Evolutionary conservation across 768 basidiomycete genomes (phyloP).

Genomic region (Cystobasidium onofrii): DNA sequence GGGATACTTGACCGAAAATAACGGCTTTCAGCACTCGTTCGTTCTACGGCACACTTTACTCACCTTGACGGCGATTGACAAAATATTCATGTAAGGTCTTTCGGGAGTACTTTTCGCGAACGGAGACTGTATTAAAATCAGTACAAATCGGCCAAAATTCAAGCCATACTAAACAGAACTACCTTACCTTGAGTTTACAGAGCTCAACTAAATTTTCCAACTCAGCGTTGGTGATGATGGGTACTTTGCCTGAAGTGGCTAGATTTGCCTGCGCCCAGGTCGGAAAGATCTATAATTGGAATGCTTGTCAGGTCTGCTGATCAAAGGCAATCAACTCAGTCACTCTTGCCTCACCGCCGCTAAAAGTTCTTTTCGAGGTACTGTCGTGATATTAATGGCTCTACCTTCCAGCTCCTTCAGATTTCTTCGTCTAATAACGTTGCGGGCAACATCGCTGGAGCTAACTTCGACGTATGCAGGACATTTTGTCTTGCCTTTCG

Average conservation of each 20-base stretch:
- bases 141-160: not conserved
- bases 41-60: not conserved
- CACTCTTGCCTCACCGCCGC: not conserved
- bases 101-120: constrained; percentile 10
- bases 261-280: constrained; percentile 3
- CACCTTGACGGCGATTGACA: constrained; percentile 25
- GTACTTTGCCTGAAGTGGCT: not conserved
- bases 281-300: constrained; percentile 30
- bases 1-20: not conserved
- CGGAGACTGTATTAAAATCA: constrained; percentile 4
- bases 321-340: no score
- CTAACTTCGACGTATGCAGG: constrained; percentile 17
- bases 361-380: not conserved
- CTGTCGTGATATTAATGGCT: not conserved
- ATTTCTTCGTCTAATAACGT: not conserved
- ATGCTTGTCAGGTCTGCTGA: no score
- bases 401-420: not conserved
- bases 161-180: not conserved
- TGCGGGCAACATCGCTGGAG: not conserved
- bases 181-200: constrained; percentile 14
- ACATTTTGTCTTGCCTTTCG: constrained; percentile 19
- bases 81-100: constrained; percentile 20
- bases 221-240: constrained; percentile 8
- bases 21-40: not conserved
- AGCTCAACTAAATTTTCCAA: constrained; percentile 9